A percentile compares a stretch with the other conserved stretches of the same genome.
Evolutionary conservation across 2,329 filamentous ascomycete species (phyloP).

Genomic region (Macrophomina tecta): DNA sequence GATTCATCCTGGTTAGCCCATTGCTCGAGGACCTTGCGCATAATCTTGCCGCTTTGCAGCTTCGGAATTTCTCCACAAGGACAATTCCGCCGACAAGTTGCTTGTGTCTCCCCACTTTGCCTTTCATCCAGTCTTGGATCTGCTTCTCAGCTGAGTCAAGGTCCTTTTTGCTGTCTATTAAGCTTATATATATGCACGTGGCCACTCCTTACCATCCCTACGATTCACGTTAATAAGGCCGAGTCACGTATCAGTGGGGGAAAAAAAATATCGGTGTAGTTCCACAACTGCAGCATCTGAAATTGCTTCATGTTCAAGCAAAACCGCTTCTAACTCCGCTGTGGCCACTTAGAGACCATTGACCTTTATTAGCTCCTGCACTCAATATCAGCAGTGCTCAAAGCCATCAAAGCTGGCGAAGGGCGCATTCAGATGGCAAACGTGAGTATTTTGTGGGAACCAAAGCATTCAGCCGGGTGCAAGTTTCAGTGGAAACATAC

Average conservation of each 20-base stretch:
- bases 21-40: constrained; percentile 66
- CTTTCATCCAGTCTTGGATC: constrained; percentile 68
- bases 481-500: too few species aligned
- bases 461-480: too few species aligned
- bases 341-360: constrained; percentile 67
- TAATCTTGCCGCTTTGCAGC: constrained; percentile 57
- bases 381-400: constrained; percentile 11
- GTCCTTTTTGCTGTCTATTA: constrained; percentile 50
- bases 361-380: constrained; percentile 65
- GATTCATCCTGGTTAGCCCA: constrained; percentile 61
- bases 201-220: constrained; percentile 39
- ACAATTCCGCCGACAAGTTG: constrained; percentile 72
- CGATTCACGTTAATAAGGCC: too few species aligned
- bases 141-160: constrained; percentile 56
- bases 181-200: constrained; percentile 60
- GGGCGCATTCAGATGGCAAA: too few species aligned
- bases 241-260: neutral
- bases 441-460: too few species aligned
- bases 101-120: constrained; percentile 70
- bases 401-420: too few species aligned
- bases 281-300: constrained; percentile 73
- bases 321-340: constrained; percentile 63
- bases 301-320: constrained; percentile 62
- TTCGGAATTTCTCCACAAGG: constrained; percentile 73
- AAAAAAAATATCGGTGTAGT: constrained; percentile 55